These are phyloP conservation scores for Mycena vitilis DNA, from an alignment of 768 basidiomycete genomes.

Conservation along the genomic window DNA sequence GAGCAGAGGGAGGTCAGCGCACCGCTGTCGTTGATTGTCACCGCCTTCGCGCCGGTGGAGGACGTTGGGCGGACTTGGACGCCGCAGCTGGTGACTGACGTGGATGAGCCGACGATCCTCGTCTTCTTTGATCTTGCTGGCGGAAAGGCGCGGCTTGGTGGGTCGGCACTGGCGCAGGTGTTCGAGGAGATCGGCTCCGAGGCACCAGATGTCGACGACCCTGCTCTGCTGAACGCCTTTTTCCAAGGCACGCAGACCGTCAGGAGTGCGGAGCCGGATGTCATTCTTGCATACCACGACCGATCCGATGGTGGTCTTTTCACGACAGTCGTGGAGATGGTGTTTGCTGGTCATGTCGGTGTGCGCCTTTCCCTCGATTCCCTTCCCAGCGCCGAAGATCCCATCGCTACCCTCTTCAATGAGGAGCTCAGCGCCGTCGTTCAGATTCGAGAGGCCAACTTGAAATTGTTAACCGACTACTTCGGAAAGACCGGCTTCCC, in stretches of 20 bases:
- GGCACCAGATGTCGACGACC: conserved; percentile 88
- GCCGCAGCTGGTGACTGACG: conserved; percentile 79
- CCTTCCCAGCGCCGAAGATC: conserved; percentile 60
- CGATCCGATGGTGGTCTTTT: conserved; percentile 97
- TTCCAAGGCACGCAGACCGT: conserved; percentile 81
- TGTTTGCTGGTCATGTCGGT: conserved; percentile 91
- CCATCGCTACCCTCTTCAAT: conserved; percentile 86
- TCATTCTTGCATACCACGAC: conserved; percentile 96
- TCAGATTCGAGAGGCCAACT: conserved; percentile 77
- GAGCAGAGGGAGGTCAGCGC: conserved; percentile 86
- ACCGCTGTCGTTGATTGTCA: conserved; percentile 93
- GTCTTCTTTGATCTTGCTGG: conserved; percentile 90
- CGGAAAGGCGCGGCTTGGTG: conserved; percentile 88
- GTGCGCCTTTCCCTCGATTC: conserved; percentile 78
- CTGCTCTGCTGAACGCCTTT: conserved; percentile 83
- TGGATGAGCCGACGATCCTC: conserved; percentile 74
- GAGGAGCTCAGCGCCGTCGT: conserved; percentile 96
- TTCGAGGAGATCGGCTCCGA: conserved; percentile 92
- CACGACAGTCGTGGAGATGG: conserved; percentile 93
- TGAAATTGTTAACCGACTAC: conserved; percentile 63
- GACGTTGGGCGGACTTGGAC: conserved; percentile 92
- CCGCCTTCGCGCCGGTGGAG: conserved; percentile 91
- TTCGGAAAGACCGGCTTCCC: conserved; percentile 86
- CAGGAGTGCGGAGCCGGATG: conserved; percentile 62
- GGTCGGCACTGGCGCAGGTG: conserved; percentile 95